phyloP scores from a whole-genome alignment of 768 basidiomycete genomes.

The Neoboletus subvelutipes region DNA sequence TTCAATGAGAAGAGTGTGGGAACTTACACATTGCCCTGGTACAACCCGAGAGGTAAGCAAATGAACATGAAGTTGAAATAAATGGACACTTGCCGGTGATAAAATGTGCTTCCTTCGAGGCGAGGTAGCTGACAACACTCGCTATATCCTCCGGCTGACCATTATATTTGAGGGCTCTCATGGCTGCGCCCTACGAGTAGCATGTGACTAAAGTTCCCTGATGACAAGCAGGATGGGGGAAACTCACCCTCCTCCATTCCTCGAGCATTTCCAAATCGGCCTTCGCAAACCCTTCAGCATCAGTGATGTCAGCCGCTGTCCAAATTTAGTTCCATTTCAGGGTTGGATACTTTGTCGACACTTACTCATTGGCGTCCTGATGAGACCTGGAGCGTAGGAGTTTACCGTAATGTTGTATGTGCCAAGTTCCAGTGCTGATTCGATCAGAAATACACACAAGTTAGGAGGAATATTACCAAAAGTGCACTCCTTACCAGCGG shows the following conservation, averaged over 20 bases:
- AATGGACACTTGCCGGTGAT: constrained; percentile 31
- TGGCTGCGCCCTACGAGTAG: not conserved
- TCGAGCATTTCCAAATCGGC: not conserved
- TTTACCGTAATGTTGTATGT: constrained; percentile 38
- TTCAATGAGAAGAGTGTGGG: not conserved
- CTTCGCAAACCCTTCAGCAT: not conserved
- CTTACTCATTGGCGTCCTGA: constrained; percentile 32
- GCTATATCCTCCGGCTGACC: not conserved
- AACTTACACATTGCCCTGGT: constrained; percentile 19
- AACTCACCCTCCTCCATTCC: not conserved
- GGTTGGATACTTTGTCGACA: not conserved
- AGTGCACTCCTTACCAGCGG: constrained; percentile 27
- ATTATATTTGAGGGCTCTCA: constrained; percentile 14
- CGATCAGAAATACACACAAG: not conserved
- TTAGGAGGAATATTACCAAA: not conserved
- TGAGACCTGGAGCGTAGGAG: constrained; percentile 37
- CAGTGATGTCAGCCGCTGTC: not conserved
- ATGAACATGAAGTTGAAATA: not conserved
- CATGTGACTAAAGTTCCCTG: not conserved
- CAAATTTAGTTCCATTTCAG: not conserved
- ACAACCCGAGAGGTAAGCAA: not conserved
- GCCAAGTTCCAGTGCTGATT: constrained; percentile 27
- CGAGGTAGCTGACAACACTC: not conserved
- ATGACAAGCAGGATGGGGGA: too few relatives aligned
- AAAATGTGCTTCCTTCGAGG: constrained; percentile 9